A percentile compares a stretch with the other conserved stretches of the same genome.
Evolutionary conservation across 371 early-diverging fungal species (phyloP).

Genomic region (Nematocida ironsii): DNA sequence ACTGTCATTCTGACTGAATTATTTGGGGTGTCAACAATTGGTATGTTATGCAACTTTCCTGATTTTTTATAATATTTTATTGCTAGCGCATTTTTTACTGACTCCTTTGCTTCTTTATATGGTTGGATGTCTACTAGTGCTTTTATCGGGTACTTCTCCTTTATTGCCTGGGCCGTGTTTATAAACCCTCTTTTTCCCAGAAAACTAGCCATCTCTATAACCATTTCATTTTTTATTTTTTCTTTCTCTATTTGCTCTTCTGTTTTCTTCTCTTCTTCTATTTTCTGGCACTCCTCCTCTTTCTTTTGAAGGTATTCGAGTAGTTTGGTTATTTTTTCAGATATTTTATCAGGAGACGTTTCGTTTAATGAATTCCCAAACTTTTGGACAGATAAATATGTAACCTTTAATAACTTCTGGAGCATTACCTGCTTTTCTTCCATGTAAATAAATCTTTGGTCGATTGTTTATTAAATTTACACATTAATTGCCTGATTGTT

Average conservation of each 20-base stretch:
- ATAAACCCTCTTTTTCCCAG: conserved; percentile 41
- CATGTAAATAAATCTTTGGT: conserved; percentile 20
- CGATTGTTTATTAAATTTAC: background rate
- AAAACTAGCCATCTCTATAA: conserved; percentile 10
- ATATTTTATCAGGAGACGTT: background rate
- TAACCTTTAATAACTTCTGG: conserved; percentile 12
- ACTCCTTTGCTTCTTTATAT: background rate
- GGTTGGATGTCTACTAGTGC: background rate
- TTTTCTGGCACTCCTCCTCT: conserved; percentile 26
- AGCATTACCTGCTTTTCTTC: background rate
- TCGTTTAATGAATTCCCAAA: background rate
- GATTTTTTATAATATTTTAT: background rate
- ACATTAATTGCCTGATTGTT: background rate
- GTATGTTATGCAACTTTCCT: background rate
- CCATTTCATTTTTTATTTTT: conserved; percentile 27
- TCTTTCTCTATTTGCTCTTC: conserved; percentile 13
- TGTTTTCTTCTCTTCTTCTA: conserved; percentile 27
- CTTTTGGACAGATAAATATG: conserved; percentile 45
- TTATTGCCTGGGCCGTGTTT: background rate
- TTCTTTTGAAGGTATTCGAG: conserved; percentile 35
- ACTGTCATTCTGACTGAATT: background rate
- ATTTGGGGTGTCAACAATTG: background rate
- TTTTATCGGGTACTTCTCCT: background rate
- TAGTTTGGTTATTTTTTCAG: conserved; percentile 13
- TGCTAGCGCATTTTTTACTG: background rate